phyloP scores from a whole-genome alignment of 23 red algal species.

The Gracilariopsis chorda region DNA sequence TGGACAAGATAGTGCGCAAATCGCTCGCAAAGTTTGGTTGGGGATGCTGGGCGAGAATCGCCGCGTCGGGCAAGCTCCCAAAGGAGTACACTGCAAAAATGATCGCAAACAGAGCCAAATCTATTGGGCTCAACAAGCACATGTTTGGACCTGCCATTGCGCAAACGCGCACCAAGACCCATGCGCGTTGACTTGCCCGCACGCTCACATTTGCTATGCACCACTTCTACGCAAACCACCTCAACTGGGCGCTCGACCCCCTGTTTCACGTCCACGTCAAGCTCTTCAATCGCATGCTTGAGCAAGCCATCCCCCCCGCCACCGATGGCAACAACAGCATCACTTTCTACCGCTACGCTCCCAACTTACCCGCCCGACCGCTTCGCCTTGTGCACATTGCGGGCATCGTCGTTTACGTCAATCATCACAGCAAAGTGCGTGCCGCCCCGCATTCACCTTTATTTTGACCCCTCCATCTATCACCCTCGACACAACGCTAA shows the following conservation, averaged over 20 bases:
- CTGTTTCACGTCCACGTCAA: slow-evolving; percentile 51
- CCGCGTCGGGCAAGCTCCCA: slow-evolving; percentile 49
- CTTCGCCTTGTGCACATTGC: slow-evolving; percentile 43
- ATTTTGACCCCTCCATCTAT: too few relatives aligned
- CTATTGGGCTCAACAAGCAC: slow-evolving; percentile 57
- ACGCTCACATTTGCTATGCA: not conserved
- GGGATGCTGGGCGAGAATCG: slow-evolving; percentile 58
- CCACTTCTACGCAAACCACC: slow-evolving; percentile 2
- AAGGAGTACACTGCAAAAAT: slow-evolving; percentile 58
- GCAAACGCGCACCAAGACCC: not conserved
- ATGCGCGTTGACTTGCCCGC: not conserved
- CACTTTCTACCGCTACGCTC: slow-evolving; percentile 24
- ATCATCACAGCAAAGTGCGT: slow-evolving; percentile 48
- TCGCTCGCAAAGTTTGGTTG: slow-evolving; percentile 50
- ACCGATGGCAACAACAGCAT: not conserved
- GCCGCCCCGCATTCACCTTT: too few relatives aligned
- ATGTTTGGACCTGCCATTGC: slow-evolving; percentile 37
- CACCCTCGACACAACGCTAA: not conserved
- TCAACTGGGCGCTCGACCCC: slow-evolving; percentile 48
- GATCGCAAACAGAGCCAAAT: slow-evolving; percentile 55
- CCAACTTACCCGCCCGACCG: not conserved
- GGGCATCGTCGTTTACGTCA: slow-evolving; percentile 36
- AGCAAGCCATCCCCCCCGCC: not conserved
- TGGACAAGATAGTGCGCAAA: slow-evolving; percentile 56
- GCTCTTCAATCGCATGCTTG: slow-evolving; percentile 1